These are phyloP conservation scores for Tanozyma kutaoensis DNA, from an alignment of 805 yeast genomes.

Conservation along the genomic window DNA sequence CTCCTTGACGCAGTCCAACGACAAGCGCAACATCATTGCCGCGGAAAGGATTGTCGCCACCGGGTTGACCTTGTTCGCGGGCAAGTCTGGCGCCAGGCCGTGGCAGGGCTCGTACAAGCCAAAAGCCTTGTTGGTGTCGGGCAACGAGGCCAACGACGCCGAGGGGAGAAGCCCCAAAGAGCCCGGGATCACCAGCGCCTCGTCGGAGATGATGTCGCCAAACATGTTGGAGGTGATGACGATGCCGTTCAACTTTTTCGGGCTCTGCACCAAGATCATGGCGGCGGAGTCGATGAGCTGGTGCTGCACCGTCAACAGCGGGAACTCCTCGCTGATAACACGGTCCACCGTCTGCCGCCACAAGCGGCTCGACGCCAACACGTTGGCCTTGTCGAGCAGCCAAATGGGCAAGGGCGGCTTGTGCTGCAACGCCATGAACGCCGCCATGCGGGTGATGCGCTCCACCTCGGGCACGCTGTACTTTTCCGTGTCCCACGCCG, in stretches of 20 bases:
- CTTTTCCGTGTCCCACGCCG: slow-evolving; percentile 89
- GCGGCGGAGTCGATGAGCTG: slow-evolving; percentile 98
- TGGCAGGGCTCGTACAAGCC: slow-evolving; percentile 98
- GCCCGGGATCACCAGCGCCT: slow-evolving; percentile 96
- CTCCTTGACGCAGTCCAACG: slow-evolving; percentile 70
- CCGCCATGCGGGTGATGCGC: slow-evolving; percentile 97
- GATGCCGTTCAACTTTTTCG: slow-evolving; percentile 85
- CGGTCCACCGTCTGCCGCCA: slow-evolving; percentile 92
- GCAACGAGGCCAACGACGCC: slow-evolving; percentile 93
- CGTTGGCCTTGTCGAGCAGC: slow-evolving; percentile 97
- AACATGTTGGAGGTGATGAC: slow-evolving; percentile 93
- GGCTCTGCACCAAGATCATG: slow-evolving; percentile 88
- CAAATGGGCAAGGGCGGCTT: slow-evolving; percentile 91
- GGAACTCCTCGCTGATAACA: slow-evolving; percentile 80
- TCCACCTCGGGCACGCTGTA: slow-evolving; percentile 87
- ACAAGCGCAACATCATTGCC: slow-evolving; percentile 93
- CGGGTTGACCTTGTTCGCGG: slow-evolving; percentile 82
- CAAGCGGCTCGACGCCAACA: slow-evolving; percentile 86
- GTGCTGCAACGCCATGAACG: slow-evolving; percentile 85
- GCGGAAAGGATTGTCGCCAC: slow-evolving; percentile 90
- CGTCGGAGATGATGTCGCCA: slow-evolving; percentile 96
- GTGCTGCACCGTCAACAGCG: slow-evolving; percentile 75
- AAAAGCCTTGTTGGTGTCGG: slow-evolving; percentile 87
- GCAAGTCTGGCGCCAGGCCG: slow-evolving; percentile 95
- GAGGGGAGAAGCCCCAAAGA: slow-evolving; percentile 93